Evolutionary conservation across 208 protist genomes (phyloP).

Genomic region (Blastocrithidia nonstop): DNA sequence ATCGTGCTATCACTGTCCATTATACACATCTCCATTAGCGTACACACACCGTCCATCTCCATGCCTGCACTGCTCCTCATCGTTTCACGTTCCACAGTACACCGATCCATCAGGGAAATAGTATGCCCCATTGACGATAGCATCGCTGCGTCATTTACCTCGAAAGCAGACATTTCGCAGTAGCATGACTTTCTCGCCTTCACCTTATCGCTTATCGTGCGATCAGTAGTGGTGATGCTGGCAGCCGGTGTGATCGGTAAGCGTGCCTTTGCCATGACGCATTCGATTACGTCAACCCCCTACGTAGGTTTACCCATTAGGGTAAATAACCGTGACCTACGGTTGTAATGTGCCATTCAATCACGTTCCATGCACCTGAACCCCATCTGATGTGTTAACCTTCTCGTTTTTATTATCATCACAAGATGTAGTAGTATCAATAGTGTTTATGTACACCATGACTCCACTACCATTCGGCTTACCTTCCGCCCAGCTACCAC

Average conservation of each 20-base stretch:
- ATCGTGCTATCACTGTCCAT: constrained; percentile 58
- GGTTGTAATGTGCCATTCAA: constrained; percentile 20
- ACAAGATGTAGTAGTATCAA: too few relatives aligned
- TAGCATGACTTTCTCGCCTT: constrained; percentile 28
- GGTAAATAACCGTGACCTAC: constrained; percentile 24
- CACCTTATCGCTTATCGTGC: constrained; percentile 29
- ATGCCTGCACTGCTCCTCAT: constrained; percentile 19
- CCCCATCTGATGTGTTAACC: constrained; percentile 8
- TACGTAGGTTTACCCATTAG: constrained; percentile 52
- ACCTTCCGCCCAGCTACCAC: constrained; percentile 37
- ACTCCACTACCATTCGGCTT: constrained; percentile 33
- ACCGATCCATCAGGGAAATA: constrained; percentile 64
- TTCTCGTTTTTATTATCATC: too few relatives aligned
- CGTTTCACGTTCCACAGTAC: constrained; percentile 59
- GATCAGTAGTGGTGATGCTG: constrained; percentile 38
- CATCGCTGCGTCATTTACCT: constrained; percentile 35
- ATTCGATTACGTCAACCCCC: constrained; percentile 38
- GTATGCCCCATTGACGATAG: constrained; percentile 26
- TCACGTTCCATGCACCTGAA: constrained; percentile 29
- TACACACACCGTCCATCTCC: constrained; percentile 62
- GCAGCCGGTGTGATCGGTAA: constrained; percentile 5
- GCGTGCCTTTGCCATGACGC: constrained; percentile 36
- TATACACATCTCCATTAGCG: constrained; percentile 60
- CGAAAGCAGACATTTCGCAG: constrained; percentile 42
- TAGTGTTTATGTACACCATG: constrained; percentile 15